phyloP scores from a whole-genome alignment of 441 rosid genomes.

The Corymbia citriodora region DNA sequence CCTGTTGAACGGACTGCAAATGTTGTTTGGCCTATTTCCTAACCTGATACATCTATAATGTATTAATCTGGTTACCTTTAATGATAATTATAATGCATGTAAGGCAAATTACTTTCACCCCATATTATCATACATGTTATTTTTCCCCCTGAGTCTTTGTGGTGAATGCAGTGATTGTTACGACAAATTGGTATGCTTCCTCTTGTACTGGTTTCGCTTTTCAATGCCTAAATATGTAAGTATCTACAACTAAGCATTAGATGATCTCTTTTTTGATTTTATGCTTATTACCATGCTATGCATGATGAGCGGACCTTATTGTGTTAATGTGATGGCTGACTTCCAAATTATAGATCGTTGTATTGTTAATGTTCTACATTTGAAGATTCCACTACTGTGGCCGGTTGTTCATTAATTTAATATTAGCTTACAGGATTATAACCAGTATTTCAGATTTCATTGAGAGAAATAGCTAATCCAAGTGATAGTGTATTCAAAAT shows the following conservation, averaged over 20 bases:
- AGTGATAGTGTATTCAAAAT: neutral
- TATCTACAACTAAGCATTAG: neutral
- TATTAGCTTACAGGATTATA: neutral
- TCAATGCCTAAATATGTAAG: slow-evolving; percentile 54
- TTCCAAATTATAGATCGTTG: neutral
- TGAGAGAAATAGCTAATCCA: neutral
- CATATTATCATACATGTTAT: neutral
- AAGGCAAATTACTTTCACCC: neutral
- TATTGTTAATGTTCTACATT: neutral
- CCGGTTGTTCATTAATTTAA: neutral
- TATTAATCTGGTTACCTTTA: neutral
- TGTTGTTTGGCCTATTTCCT: neutral
- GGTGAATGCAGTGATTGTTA: slow-evolving; percentile 59
- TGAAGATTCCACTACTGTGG: neutral
- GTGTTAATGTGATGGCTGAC: neutral
- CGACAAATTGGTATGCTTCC: slow-evolving; percentile 72
- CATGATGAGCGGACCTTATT: neutral
- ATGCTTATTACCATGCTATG: neutral
- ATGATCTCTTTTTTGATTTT: neutral
- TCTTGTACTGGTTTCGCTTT: slow-evolving; percentile 82
- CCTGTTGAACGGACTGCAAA: neutral
- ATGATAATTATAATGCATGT: neutral
- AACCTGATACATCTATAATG: neutral
- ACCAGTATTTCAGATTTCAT: neutral
- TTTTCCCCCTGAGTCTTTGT: neutral